Conservation (phyloP, 1,284 basidiomycete genomes). For the Takashimella koratensis region DNA sequence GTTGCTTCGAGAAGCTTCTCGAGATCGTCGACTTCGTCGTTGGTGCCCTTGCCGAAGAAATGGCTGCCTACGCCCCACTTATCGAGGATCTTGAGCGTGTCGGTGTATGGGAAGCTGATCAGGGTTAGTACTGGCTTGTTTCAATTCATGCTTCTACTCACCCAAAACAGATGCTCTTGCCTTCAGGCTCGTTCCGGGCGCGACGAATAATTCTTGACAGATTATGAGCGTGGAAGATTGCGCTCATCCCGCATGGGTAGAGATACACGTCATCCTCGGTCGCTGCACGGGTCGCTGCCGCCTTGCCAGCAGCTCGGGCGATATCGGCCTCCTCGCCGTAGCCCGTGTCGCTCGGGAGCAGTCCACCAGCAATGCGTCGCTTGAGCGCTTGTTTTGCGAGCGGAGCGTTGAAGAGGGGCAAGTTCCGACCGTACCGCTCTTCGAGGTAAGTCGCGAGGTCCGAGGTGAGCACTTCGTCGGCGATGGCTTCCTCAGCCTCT, state of each 20-base stretch:
- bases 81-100: slow-evolving; percentile 92
- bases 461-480: slow-evolving; percentile 48
- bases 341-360: slow-evolving; percentile 59
- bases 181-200: slow-evolving; percentile 46
- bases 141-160: slow-evolving; percentile 50
- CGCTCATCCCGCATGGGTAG: slow-evolving; percentile 83
- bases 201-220: slow-evolving; percentile 57
- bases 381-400: slow-evolving; percentile 82
- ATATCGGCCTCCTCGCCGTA: slow-evolving; percentile 32
- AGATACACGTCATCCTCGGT: slow-evolving; percentile 84
- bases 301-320: slow-evolving; percentile 27
- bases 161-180: slow-evolving; percentile 93
- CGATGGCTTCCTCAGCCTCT: slow-evolving; percentile 25
- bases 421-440: slow-evolving; percentile 91
- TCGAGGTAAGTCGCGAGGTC: slow-evolving; percentile 65
- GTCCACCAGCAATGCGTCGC: slow-evolving; percentile 81
- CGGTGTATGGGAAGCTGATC: slow-evolving; percentile 87
- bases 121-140: slow-evolving; percentile 3
- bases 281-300: slow-evolving; percentile 48
- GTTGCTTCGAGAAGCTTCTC: slow-evolving; percentile 58
- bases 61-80: slow-evolving; percentile 97
- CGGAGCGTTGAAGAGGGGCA: slow-evolving; percentile 68
- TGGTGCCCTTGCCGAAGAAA: slow-evolving; percentile 80
- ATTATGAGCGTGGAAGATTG: slow-evolving; percentile 88
- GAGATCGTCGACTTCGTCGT: slow-evolving; percentile 70